phyloP scores from a whole-genome alignment of 768 basidiomycete species.

The Russula earlei region DNA sequence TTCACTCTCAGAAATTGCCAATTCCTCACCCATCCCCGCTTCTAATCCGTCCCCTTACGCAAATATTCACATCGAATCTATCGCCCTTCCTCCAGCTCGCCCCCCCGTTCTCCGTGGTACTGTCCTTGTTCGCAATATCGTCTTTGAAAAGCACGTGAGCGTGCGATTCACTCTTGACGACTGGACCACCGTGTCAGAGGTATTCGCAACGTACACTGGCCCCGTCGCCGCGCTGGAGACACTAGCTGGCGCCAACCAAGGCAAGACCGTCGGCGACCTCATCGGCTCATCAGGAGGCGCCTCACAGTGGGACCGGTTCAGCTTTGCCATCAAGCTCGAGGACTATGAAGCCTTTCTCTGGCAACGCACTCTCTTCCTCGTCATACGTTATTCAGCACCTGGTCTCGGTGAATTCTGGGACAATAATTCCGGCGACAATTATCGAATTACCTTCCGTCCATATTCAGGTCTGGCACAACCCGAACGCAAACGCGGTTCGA shows the following conservation, averaged over 20 bases:
- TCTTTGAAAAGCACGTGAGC: slow-evolving; percentile 78
- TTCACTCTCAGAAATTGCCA: slow-evolving; percentile 24
- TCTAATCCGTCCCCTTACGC: slow-evolving; percentile 25
- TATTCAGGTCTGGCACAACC: slow-evolving; percentile 15
- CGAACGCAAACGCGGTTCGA: slow-evolving; percentile 6
- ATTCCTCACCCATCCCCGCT: slow-evolving; percentile 29
- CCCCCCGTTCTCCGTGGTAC: slow-evolving; percentile 53
- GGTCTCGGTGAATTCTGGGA: slow-evolving; percentile 84
- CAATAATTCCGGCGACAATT: slow-evolving; percentile 74
- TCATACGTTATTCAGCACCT: slow-evolving; percentile 41
- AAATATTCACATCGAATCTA: slow-evolving; percentile 32
- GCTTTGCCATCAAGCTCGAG: slow-evolving; percentile 58
- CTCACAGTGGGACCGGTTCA: slow-evolving; percentile 28
- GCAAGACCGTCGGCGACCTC: slow-evolving; percentile 33
- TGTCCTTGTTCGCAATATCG: slow-evolving; percentile 74
- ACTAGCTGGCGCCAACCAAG: slow-evolving; percentile 15
- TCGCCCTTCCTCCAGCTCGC: slow-evolving; percentile 29
- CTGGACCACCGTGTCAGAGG: slow-evolving; percentile 91
- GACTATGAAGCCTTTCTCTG: slow-evolving; percentile 50
- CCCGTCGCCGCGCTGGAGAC: slow-evolving; percentile 29
- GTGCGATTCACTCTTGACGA: slow-evolving; percentile 88
- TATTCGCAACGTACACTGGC: slow-evolving; percentile 40
- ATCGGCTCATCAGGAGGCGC: slow-evolving; percentile 26
- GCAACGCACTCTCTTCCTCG: slow-evolving; percentile 50
- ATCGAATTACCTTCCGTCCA: slow-evolving; percentile 55